A percentile compares a stretch with the other conserved stretches of the same genome.
Evolutionary conservation across 352 stramenopile species (phyloP).

Genomic region (Elongisporangium prolatum): DNA sequence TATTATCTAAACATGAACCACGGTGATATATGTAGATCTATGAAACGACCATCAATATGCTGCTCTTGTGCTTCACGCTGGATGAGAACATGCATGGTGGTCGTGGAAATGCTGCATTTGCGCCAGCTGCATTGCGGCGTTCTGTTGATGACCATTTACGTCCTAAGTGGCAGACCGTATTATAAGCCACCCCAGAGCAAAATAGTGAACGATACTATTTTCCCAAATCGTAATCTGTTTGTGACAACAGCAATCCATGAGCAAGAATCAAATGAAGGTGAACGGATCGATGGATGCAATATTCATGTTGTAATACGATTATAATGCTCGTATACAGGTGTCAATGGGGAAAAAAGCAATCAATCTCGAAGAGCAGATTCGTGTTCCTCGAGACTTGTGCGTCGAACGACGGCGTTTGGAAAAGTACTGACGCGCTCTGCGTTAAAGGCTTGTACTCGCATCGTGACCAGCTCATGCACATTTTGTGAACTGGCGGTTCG

Average conservation of each 20-base stretch:
- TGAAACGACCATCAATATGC: conserved; percentile 82
- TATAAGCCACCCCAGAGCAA: conserved; percentile 30
- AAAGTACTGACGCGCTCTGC: conserved; percentile 1
- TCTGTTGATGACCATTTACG: conserved; percentile 81
- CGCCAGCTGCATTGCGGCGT: conserved; percentile 54
- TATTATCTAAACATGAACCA: not conserved
- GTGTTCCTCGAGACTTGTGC: not conserved
- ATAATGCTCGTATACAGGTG: no score
- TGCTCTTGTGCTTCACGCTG: conserved; percentile 83
- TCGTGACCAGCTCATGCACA: conserved; percentile 21
- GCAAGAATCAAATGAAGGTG: not conserved
- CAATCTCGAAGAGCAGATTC: not conserved
- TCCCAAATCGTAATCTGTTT: not conserved
- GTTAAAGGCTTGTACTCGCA: conserved; percentile 22
- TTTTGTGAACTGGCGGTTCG: not conserved
- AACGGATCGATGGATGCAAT: not conserved
- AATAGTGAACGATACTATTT: not conserved
- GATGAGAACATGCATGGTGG: conserved; percentile 81
- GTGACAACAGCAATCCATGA: not conserved
- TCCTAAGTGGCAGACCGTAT: conserved; percentile 76
- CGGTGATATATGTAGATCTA: conserved; percentile 60
- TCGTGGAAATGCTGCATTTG: conserved; percentile 59
- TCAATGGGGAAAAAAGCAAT: no score
- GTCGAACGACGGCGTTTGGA: not conserved
- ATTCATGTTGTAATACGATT: no score